A percentile compares a stretch with the other conserved stretches of the same genome.
Evolutionary conservation across 208 protist species (phyloP).

Genomic region (Vickermania spadyakhi): DNA sequence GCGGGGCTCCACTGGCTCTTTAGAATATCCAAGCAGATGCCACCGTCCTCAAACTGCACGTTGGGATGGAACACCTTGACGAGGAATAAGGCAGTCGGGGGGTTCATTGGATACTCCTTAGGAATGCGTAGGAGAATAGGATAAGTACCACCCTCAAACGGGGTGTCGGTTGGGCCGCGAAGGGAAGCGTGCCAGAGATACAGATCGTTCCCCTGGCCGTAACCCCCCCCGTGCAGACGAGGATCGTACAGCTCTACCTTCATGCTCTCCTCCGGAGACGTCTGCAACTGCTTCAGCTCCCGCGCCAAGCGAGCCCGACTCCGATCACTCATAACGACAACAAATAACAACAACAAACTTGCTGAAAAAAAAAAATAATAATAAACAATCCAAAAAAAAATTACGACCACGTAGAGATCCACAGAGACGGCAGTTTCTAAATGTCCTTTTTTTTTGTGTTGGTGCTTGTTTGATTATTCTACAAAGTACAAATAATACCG

Average conservation of each 20-base stretch:
- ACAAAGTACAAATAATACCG: too few relatives aligned
- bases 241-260: constrained; percentile 1
- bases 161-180: constrained; percentile 60
- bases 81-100: constrained; percentile 62
- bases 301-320: neutral
- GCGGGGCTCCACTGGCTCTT: constrained; percentile 85
- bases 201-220: constrained; percentile 13
- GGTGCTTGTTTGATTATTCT: too few relatives aligned
- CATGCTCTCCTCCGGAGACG: neutral
- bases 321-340: neutral
- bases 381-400: too few relatives aligned
- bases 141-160: constrained; percentile 71
- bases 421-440: neutral
- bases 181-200: constrained; percentile 64
- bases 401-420: too few relatives aligned
- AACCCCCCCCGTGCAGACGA: neutral
- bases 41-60: constrained; percentile 75
- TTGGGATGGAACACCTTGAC: constrained; percentile 91
- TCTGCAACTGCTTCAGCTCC: neutral
- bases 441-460: neutral
- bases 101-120: constrained; percentile 80
- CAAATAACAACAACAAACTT: too few relatives aligned
- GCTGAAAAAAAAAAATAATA: too few relatives aligned
- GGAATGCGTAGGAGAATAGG: constrained; percentile 53
- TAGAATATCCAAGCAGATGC: constrained; percentile 89